Base-by-base conservation (phyloP, 768 basidiomycete genomes). In the Phlebiopsis gigantea region DNA sequence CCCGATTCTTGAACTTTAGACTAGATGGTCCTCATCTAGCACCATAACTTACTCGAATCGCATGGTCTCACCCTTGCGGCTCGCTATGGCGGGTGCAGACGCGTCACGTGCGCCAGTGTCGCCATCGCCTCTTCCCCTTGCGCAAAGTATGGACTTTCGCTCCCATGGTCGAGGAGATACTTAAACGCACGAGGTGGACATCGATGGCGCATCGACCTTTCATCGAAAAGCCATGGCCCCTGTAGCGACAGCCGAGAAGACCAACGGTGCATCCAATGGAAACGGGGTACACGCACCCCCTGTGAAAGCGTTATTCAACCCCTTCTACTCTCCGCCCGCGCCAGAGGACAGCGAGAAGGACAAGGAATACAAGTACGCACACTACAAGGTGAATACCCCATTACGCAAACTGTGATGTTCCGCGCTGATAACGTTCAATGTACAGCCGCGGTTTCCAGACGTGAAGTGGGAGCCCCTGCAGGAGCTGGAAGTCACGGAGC, bases 311-410 rank as follows among this genome's bases (percentile, higher is more conserved):
- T n/a, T n/a, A n/a, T 71, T 81, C 71, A 87, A 87, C 64, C 82
- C 83, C 0, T 88, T 88, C 70, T 87, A 88, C 61, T 85, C 84
- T 4, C 87, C 87, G 42, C 72, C 76, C 14, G 72, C 75, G 15
- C 76, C 69, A 1, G 80, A 63, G 25, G 50, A 25, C 44, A 25
- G 39, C 34, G 76, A 77, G 42, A 77, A 71, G 0, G 78, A 87
- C 59, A 67, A 71, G 25, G 65, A 59, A 43, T 89, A 89, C 68
- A 59, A 77, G 59, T 80, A 75, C 63, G 76, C 80, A 17, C 71
- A 82, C 42, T 85, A 80, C 68, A 87, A 83, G 76, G 85, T 84
- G 53, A 53, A 67, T 57, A 30, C 30, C 43, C 8, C 19, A 9
- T 21, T 56, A 15, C 34, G 26, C 46, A 30, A 29, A 42, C 28